Evolutionary conservation across 1,139 yeast species (phyloP).

Genomic region (Yamadazyma dendronema): DNA sequence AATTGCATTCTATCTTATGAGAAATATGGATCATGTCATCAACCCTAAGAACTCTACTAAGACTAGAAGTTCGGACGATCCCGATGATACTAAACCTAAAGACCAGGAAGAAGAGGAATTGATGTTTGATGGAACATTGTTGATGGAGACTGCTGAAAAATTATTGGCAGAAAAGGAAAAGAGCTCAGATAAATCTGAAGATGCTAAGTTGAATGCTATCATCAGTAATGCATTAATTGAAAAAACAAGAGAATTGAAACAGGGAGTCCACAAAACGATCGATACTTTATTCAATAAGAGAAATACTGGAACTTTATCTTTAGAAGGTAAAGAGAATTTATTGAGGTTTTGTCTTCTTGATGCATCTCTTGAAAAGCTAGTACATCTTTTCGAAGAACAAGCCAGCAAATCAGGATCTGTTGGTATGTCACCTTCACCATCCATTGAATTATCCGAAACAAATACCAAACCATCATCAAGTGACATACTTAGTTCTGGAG

Average conservation of each 20-base stretch:
- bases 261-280: conserved; percentile 41
- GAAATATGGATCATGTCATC: conserved; percentile 63
- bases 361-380: conserved; percentile 43
- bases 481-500: not conserved
- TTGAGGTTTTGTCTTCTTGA: conserved; percentile 45
- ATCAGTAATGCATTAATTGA: conserved; percentile 44
- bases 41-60: conserved; percentile 5
- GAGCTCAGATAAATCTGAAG: conserved; percentile 29
- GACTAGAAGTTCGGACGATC: conserved; percentile 1
- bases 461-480: not conserved
- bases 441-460: conserved; percentile 13
- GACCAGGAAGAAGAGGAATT: conserved; percentile 39
- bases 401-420: conserved; percentile 23
- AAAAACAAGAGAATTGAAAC: conserved; percentile 40
- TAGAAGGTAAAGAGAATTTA: conserved; percentile 46
- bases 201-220: conserved; percentile 37
- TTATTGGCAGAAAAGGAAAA: conserved; percentile 42
- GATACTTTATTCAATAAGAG: conserved; percentile 39
- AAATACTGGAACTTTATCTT: conserved; percentile 35
- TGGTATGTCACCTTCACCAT: conserved; percentile 25
- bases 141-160: conserved; percentile 68
- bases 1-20: conserved; percentile 77
- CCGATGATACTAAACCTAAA: conserved; percentile 5
- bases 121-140: conserved; percentile 47
- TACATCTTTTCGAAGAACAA: conserved; percentile 44